Conservation (phyloP, 805 yeast genomes). For the Candida corydali region DNA sequence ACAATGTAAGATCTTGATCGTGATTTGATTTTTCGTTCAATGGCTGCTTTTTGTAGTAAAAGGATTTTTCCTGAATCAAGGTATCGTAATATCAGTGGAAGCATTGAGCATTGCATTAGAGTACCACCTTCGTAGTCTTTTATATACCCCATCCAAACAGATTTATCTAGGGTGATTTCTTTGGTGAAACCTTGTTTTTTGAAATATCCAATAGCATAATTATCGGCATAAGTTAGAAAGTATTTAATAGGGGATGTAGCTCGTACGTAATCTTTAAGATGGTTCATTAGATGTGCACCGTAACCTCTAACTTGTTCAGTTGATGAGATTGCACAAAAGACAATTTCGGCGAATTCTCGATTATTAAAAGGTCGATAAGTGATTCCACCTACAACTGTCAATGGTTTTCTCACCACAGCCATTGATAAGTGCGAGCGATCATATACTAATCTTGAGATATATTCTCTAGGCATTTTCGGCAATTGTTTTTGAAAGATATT, state of each 20-base stretch:
- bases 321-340: slow-evolving; percentile 95
- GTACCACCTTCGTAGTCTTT: slow-evolving; percentile 99
- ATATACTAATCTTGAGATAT: slow-evolving; percentile 89
- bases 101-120: slow-evolving; percentile 93
- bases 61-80: slow-evolving; percentile 84
- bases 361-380: slow-evolving; percentile 92
- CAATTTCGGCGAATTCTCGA: slow-evolving; percentile 94
- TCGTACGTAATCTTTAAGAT: slow-evolving; percentile 89
- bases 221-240: slow-evolving; percentile 94
- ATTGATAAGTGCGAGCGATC: slow-evolving; percentile 92
- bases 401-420: slow-evolving; percentile 91
- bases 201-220: slow-evolving; percentile 97
- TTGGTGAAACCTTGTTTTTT: slow-evolving; percentile 98
- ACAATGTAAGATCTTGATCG: slow-evolving; percentile 77
- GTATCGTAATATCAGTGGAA: slow-evolving; percentile 77
- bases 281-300: slow-evolving; percentile 99
- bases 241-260: slow-evolving; percentile 82
- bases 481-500: slow-evolving; percentile 95
- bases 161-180: slow-evolving; percentile 81
- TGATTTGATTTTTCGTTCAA: slow-evolving; percentile 75
- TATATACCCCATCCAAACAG: slow-evolving; percentile 96
- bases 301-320: slow-evolving; percentile 98
- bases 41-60: slow-evolving; percentile 86
- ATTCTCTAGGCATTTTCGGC: slow-evolving; percentile 98
- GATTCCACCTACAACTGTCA: slow-evolving; percentile 96